A percentile compares a stretch with the other conserved stretches of the same genome.
Conservation (phyloP, 805 yeast species). For the Saturnispora galanensis region DNA sequence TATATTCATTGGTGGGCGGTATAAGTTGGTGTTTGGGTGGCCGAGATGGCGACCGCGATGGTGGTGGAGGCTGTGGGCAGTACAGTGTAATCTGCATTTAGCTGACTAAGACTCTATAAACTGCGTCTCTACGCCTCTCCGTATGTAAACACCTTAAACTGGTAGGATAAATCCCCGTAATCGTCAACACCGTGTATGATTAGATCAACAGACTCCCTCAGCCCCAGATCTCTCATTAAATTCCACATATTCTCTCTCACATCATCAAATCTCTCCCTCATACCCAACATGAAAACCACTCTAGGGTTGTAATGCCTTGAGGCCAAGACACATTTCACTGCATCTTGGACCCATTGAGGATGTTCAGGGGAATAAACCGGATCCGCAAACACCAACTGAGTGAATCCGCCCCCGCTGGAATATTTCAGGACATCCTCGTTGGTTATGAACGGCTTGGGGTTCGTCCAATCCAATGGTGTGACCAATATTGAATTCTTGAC, state of each 20-base stretch:
- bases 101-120: background rate
- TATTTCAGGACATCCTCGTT: conserved; percentile 13
- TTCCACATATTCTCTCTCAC: conserved; percentile 57
- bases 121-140: background rate
- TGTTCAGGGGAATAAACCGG: conserved; percentile 82
- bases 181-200: conserved; percentile 71
- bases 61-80: no score
- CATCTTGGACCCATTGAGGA: conserved; percentile 60
- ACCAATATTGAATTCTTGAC: conserved; percentile 20
- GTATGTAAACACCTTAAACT: conserved; percentile 32
- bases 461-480: conserved; percentile 61
- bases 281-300: conserved; percentile 67
- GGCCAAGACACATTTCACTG: conserved; percentile 42
- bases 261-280: conserved; percentile 53
- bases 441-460: conserved; percentile 33
- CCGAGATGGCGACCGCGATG: no score
- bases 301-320: conserved; percentile 24
- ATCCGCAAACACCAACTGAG: conserved; percentile 68
- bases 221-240: conserved; percentile 33
- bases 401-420: conserved; percentile 28
- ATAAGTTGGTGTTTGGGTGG: no score
- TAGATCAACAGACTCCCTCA: conserved; percentile 27
- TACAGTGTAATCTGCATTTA: background rate
- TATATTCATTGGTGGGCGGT: no score
- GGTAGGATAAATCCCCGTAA: conserved; percentile 63